Percentiles rank a stretch among this genome's conserved stretches.
Conservation (phyloP, 2,329 filamentous ascomycete species). For the Chalara sp. region DNA sequence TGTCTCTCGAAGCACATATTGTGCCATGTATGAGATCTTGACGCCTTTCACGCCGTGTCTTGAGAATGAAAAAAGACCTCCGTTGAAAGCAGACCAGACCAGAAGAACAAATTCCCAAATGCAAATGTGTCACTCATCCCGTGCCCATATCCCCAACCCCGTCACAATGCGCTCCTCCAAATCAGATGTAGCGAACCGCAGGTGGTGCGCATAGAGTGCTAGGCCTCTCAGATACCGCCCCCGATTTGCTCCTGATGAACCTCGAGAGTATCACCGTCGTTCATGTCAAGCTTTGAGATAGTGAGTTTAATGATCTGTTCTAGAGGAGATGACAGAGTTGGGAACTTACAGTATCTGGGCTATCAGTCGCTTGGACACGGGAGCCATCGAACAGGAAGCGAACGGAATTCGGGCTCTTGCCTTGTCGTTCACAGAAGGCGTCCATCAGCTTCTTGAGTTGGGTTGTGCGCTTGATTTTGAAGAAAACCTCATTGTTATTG, state of each 20-base stretch:
- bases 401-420: slow-evolving; percentile 77
- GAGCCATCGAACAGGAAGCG: slow-evolving; percentile 96
- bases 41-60: background rate
- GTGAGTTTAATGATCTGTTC: too few species aligned
- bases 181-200: too few species aligned
- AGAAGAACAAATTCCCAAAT: background rate
- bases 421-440: slow-evolving; percentile 93
- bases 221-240: slow-evolving; percentile 52
- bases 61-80: background rate
- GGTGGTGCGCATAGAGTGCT: background rate
- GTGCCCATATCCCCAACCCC: background rate
- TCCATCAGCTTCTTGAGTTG: slow-evolving; percentile 97
- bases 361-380: slow-evolving; percentile 82
- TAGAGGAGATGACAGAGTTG: too few species aligned
- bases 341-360: slow-evolving; percentile 76
- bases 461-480: slow-evolving; percentile 98
- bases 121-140: background rate
- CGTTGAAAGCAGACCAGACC: background rate
- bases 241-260: slow-evolving; percentile 98
- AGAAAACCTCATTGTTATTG: slow-evolving; percentile 99
- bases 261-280: slow-evolving; percentile 90
- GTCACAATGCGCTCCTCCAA: too few species aligned
- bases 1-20: background rate
- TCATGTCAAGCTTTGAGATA: slow-evolving; percentile 76
- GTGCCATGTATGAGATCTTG: background rate